Base-by-base conservation (phyloP, 2,329 filamentous ascomycete genomes). In the Penicillium olsonii region DNA sequence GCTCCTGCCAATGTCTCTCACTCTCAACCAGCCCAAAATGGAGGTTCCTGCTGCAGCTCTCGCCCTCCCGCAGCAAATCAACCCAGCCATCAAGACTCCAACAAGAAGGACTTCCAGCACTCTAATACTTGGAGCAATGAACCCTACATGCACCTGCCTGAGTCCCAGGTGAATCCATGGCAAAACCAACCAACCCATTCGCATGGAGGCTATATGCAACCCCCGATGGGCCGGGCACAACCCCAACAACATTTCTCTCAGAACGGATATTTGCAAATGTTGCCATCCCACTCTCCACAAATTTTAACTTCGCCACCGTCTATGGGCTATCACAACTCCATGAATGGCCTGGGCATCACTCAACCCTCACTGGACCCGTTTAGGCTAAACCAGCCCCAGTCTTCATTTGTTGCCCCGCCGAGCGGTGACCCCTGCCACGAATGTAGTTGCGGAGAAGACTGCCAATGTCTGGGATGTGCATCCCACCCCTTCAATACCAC, bases 401-500 rank as follows among this genome's bases (percentile, higher is more conserved):
- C 54, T 54, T 44, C 49, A 43, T 26, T 29, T 41, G 26, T 31
- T 43, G 26, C 42, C 37, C 41, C 50, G 17, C 44, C 56, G 10
- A 41, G 40, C 5, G 48, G 52, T 9, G 61, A 67, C 15, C 45
- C 61, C n/a, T 61, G 55, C 11, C 65, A 71, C 53, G 64, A 67
- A 8, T 77, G 75, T 50, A 63, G 61, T 35, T 77, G 75, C 52
- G 75, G 75, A 18, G 70, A 75, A 41, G 65, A 64, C 6, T 78
- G 75, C 47, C 68, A 76, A 53, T 78, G 75, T 54, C 54, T 77
- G 24, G 75, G 72, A 14, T 78, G 75, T 58, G 68, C 71, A 14
- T 63, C 69, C 31, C 75, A 78, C 56, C 75, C 75, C 2, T 77
- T 70, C 54, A 78, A 78, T 52, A 67, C 67, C 22, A 73, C 72